Base-by-base conservation (phyloP, 2,329 filamentous ascomycete species). In the Chrysoporthe austroafricana region DNA sequence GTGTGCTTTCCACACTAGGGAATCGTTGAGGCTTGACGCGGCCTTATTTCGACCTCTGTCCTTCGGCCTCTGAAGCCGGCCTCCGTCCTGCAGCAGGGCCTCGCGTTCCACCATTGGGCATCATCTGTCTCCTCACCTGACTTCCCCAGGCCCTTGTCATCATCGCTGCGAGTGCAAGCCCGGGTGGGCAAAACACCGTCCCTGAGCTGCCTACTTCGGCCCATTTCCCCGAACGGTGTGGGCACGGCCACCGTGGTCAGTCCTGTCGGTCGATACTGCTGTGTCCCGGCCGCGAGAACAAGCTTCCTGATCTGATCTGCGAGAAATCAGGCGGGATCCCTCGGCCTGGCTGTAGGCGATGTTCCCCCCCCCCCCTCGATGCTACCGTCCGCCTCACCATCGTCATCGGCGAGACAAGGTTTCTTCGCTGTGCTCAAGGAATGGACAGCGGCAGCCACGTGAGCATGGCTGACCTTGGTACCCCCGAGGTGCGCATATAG, bases 201-300 rank as follows among this genome's bases (percentile, higher is more conserved):
- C 43, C n/a, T 59, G 36, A 59, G 57, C 57, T 59, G 57, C 57
- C 57, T 59, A 42, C 36, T 59, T 59, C 18, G 57, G 57, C n/a
- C 9, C 21, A 52, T 59, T 59, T 59, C 13, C 21, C 36, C 57
- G 36, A 43, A 59, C 13, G 6, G 57, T 59, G 57, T 59, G 57
- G 57, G 39, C 57, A 59, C 36, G 36, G 14, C 8, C 21, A 7
- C 42, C 26, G 26, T 26, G 36, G 8, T 16, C 36, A 43, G 21
- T 59, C 11, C 50, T 14, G 7, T 59, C 57, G 57, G 57, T 59
- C 57, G 21, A 59, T 42, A 13, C 11, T 59, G 57, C n/a, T 59
- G 57, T n/a, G n/a, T 26, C 26, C n/a, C 57, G 14, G 4, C 11
- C 18, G 43, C 21, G 16, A 48, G n/a, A 16, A 4, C 46, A 42